A percentile compares a stretch with the other conserved stretches of the same genome.
Conservation (phyloP, 2,329 filamentous ascomycete genomes). For the Diaporthe longicolla region DNA sequence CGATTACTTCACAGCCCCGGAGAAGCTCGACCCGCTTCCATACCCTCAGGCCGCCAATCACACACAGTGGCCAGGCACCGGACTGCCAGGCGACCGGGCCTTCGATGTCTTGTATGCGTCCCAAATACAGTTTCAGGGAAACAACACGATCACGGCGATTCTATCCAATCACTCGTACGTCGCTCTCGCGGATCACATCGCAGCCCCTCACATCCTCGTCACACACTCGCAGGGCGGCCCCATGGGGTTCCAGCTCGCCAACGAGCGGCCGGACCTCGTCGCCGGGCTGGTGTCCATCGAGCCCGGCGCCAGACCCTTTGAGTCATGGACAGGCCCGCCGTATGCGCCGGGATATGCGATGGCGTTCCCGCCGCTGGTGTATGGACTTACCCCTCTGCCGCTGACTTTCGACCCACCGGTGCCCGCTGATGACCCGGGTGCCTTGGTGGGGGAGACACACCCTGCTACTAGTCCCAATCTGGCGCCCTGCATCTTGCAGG, state of each 20-base stretch:
- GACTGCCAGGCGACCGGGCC: constrained; percentile 57
- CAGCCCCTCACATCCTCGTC: constrained; percentile 56
- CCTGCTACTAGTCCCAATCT: constrained; percentile 44
- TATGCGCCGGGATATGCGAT: constrained; percentile 9
- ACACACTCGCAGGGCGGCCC: constrained; percentile 65
- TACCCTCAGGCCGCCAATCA: constrained; percentile 51
- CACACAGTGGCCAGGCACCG: constrained; percentile 58
- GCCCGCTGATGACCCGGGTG: constrained; percentile 46
- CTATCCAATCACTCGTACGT: constrained; percentile 33
- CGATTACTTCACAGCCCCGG: constrained; percentile 51
- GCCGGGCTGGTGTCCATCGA: constrained; percentile 66
- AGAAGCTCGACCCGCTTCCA: constrained; percentile 34
- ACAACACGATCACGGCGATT: constrained; percentile 49
- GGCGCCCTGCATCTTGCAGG: constrained; percentile 54
- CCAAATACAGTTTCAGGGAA: constrained; percentile 53
- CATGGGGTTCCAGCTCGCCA: constrained; percentile 63
- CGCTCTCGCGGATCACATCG: constrained; percentile 38
- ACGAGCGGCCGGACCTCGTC: constrained; percentile 62
- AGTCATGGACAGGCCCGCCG: background rate
- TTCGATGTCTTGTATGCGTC: constrained; percentile 65
- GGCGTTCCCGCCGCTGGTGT: background rate
- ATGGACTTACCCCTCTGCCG: constrained; percentile 48
- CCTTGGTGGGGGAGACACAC: constrained; percentile 50
- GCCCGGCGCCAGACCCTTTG: constrained; percentile 66
- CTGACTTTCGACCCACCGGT: constrained; percentile 50